Conservation (phyloP, 164 flowering plant genomes). For the Annona squamosa region DNA sequence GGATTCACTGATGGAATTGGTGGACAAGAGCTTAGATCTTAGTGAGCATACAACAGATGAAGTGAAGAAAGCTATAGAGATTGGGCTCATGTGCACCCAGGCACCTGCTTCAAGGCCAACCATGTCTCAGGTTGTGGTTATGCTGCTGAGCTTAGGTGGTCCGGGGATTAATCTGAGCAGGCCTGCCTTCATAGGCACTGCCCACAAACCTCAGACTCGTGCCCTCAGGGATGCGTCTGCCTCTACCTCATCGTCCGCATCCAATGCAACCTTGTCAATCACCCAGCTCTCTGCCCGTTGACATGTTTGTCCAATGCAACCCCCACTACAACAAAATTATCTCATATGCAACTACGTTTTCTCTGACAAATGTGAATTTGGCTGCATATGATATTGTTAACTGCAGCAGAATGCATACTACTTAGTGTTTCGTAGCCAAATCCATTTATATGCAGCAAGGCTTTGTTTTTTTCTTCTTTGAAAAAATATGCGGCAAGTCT, state of each 20-base stretch:
- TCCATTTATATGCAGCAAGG: too few relatives aligned
- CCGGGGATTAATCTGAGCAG: conserved; percentile 8
- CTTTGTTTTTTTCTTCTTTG: too few relatives aligned
- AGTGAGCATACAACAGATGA: conserved; percentile 20
- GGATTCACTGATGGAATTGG: conserved; percentile 22
- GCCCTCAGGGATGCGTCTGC: neutral
- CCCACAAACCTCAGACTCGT: neutral
- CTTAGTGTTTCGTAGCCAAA: too few relatives aligned
- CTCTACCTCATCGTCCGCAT: neutral
- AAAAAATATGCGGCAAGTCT: too few relatives aligned
- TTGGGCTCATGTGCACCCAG: conserved; percentile 42
- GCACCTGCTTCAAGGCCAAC: conserved; percentile 31
- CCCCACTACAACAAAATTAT: neutral
- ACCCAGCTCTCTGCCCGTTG: conserved; percentile 3
- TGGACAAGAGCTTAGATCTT: conserved; percentile 31
- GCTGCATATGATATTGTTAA: too few relatives aligned
- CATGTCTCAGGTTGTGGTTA: conserved; percentile 40
- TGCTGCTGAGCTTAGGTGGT: conserved; percentile 20
- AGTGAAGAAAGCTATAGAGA: conserved; percentile 32
- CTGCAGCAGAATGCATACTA: too few relatives aligned
- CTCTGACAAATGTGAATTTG: too few relatives aligned
- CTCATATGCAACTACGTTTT: too few relatives aligned
- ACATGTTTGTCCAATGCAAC: neutral
- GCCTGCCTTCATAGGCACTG: conserved; percentile 23
- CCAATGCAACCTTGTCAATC: neutral